phyloP scores from a whole-genome alignment of 805 yeast species.

The Teunomyces aglyptinius region DNA sequence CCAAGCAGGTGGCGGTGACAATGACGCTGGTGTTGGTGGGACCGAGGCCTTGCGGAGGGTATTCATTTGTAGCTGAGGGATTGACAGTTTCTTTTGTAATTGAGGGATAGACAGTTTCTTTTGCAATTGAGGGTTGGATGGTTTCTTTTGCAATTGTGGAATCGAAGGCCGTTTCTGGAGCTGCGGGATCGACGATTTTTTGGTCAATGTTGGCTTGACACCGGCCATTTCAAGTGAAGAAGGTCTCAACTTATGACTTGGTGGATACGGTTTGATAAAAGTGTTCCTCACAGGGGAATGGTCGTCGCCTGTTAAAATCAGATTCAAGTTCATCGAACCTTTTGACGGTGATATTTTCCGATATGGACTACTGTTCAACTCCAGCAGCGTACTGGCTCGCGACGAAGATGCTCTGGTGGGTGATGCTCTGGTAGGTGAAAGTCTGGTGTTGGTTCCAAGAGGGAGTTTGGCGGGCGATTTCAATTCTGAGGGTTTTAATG shows the following conservation, averaged over 20 bases:
- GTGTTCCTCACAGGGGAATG: conserved; percentile 1
- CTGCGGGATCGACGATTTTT: conserved; percentile 14
- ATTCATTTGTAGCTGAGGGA: conserved; percentile 16
- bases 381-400: neutral
- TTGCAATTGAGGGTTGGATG: conserved; percentile 9
- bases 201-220: conserved; percentile 13
- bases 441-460: neutral
- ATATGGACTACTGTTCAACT: conserved; percentile 16
- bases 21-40: conserved; percentile 2
- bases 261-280: conserved; percentile 27
- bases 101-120: conserved; percentile 13
- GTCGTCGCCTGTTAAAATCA: conserved; percentile 20
- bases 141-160: conserved; percentile 13
- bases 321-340: conserved; percentile 36
- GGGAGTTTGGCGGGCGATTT: neutral
- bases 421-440: neutral
- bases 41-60: conserved; percentile 14
- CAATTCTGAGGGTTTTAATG: neutral
- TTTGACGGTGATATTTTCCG: conserved; percentile 41
- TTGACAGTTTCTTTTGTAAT: conserved; percentile 18
- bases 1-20: neutral
- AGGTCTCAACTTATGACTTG: conserved; percentile 21
- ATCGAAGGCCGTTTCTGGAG: conserved; percentile 18
- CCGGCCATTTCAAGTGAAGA: conserved; percentile 39
- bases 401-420: neutral